A percentile compares a stretch with the other conserved stretches of the same genome.
phyloP scores from a whole-genome alignment of 2,329 filamentous ascomycete genomes.

The Mollisia scopiformis region DNA sequence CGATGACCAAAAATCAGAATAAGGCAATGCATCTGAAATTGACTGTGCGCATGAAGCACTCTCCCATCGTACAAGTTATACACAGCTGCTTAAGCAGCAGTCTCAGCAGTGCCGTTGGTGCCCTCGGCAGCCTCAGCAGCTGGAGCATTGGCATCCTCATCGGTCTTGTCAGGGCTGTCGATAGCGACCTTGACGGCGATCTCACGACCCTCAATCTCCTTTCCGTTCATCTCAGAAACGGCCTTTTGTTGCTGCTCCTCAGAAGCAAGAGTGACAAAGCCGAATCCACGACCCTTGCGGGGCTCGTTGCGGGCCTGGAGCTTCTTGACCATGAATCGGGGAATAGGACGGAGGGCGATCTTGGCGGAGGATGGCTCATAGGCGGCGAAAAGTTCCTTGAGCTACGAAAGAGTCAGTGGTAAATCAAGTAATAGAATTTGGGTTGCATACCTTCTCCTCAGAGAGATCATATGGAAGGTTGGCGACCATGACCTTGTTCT shows the following conservation, averaged over 20 bases:
- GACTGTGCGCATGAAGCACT: constrained; percentile 26
- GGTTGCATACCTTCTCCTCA: constrained; percentile 81
- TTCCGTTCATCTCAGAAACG: constrained; percentile 97
- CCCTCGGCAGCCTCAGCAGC: constrained; percentile 37
- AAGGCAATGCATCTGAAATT: constrained; percentile 31
- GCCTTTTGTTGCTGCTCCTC: constrained; percentile 98
- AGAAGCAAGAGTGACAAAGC: constrained; percentile 93
- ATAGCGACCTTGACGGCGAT: constrained; percentile 99
- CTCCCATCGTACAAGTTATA: constrained; percentile 34
- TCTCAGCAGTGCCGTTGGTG: constrained; percentile 59
- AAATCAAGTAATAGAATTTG: constrained; percentile 14
- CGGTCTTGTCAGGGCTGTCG: constrained; percentile 95
- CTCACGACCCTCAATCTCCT: constrained; percentile 97
- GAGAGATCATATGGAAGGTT: constrained; percentile 98
- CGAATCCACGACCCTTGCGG: constrained; percentile 98
- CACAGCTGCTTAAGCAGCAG: constrained; percentile 42
- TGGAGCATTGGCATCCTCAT: constrained; percentile 75
- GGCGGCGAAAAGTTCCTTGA: constrained; percentile 93
- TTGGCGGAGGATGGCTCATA: constrained; percentile 95
- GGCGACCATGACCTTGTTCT: constrained; percentile 99
- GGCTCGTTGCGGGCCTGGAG: constrained; percentile 96
- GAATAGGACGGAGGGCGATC: constrained; percentile 97
- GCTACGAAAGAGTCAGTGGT: constrained; percentile 54
- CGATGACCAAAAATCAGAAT: constrained; percentile 31
- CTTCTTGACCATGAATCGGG: constrained; percentile 99